Evolutionary conservation across 495 filamentous ascomycete genomes (phyloP), one percentile per base, ranked within the genome.

Genomic region (Xylaria flabelliformis): DNA sequence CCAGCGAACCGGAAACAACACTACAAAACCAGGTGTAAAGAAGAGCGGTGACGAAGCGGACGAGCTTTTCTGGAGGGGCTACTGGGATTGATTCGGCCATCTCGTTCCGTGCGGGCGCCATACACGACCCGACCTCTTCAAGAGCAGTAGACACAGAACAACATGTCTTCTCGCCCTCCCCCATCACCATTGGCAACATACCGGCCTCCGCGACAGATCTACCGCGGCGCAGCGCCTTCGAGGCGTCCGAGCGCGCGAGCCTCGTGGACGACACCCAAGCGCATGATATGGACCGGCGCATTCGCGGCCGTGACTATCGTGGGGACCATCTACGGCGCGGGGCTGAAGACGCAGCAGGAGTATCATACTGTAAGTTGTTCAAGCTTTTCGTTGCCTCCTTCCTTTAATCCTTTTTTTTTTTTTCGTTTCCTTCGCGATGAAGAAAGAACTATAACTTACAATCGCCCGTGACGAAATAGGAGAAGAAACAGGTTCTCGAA

Each of bases 271-370:
- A 81, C 74, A 50, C 58, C 81, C 26, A 80, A 79, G 50, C 79
- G 80, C 69, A 70, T 82, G 64, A 71, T 89, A 51, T 76, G 81
- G 64, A 88, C 88, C 1, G 84, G 77, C 19, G 81, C 81, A 12
- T 81, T 89, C 64, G 81, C 87, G 2, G 84, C 83, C 36, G 80
- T 88, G 39, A 86, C 83, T 26, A 78, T 83, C 39, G 82, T 81
- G 0, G 87, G 89, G 58, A 78, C 85, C 0, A 81, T 84, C 69
- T 89, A 89, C 75, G 89, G 89, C 26, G 89, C 89, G 3, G 84
- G 84, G n/a, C 76, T 91, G 41, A 90, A 90, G 80, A 85, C 81
- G 67, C 78, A 79, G 70, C 78, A 84, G 71, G 85, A 90, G 41
- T 79, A 72, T 61, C 74, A 73, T 13, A 70, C 74, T 5, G 82